phyloP scores from a whole-genome alignment of 345 rosid genomes.

The Eucalyptus regnans region DNA sequence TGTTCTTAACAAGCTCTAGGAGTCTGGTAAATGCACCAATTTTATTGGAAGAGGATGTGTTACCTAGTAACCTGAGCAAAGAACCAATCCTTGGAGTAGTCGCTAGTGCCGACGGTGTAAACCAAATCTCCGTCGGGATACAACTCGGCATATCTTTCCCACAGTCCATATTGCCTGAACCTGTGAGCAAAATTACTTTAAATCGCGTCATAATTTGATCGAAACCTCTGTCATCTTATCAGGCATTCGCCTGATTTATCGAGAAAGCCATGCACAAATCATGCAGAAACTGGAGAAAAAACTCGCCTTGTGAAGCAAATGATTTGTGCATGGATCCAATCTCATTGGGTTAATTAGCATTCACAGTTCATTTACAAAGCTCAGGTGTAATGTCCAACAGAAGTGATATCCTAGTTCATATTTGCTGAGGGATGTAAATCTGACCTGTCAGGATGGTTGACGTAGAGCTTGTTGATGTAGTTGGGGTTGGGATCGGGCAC shows the following conservation, averaged over 20 bases:
- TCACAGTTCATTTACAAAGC: background rate
- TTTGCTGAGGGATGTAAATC: background rate
- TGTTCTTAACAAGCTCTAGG: background rate
- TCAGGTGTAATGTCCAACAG: background rate
- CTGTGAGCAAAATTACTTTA: slow-evolving; percentile 9
- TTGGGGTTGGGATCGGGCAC: slow-evolving; percentile 46
- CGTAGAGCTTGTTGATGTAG: slow-evolving; percentile 35
- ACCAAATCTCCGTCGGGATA: slow-evolving; percentile 60
- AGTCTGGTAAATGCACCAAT: background rate
- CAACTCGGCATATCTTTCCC: slow-evolving; percentile 76
- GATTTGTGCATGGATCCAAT: background rate
- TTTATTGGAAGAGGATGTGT: background rate
- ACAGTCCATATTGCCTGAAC: slow-evolving; percentile 79
- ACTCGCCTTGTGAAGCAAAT: background rate
- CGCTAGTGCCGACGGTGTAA: slow-evolving; percentile 52
- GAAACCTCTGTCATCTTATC: background rate
- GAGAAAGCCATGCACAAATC: background rate
- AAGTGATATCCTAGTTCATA: background rate
- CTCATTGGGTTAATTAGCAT: background rate
- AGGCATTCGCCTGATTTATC: background rate
- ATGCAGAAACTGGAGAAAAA: background rate
- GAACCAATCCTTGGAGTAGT: slow-evolving; percentile 75
- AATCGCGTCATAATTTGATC: background rate
- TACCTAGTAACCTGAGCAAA: slow-evolving; percentile 73
- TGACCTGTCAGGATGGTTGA: slow-evolving; percentile 66